A percentile compares a stretch with the other conserved stretches of the same genome.
Evolutionary conservation across 1,284 basidiomycete species (phyloP).

Genomic region (Puccinia horiana): DNA sequence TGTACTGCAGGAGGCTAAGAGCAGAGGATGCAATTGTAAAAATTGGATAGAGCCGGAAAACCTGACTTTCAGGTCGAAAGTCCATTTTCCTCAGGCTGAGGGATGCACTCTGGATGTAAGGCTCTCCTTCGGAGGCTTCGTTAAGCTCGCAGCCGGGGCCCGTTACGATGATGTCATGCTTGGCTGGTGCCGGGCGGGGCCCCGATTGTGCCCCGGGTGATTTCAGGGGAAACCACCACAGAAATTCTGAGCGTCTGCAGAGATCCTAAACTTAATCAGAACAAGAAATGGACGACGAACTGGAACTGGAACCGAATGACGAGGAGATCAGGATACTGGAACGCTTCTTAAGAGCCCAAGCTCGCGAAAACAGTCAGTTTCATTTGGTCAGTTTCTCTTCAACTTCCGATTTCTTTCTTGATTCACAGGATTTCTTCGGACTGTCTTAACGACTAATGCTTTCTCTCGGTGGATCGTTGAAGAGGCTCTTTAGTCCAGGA

Average conservation of each 20-base stretch:
- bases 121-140: no score
- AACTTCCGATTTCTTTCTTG: background rate
- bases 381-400: conserved; percentile 14
- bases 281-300: background rate
- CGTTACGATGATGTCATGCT: background rate
- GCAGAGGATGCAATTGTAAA: no score
- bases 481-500: conserved; percentile 28
- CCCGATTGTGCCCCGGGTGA: background rate
- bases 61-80: no score
- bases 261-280: no score
- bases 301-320: background rate
- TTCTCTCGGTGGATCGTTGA: conserved; percentile 14
- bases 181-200: background rate
- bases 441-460: background rate
- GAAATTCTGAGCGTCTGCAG: no score
- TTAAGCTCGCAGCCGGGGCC: no score
- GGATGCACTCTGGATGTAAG: no score
- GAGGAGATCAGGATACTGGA: background rate
- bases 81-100: no score
- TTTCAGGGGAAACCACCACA: background rate
- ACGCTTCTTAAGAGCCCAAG: background rate
- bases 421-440: background rate
- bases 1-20: no score
- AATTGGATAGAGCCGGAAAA: no score
- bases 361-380: conserved; percentile 1